Conservation (phyloP, 257 asterid genomes). For the Plantago major region DNA sequence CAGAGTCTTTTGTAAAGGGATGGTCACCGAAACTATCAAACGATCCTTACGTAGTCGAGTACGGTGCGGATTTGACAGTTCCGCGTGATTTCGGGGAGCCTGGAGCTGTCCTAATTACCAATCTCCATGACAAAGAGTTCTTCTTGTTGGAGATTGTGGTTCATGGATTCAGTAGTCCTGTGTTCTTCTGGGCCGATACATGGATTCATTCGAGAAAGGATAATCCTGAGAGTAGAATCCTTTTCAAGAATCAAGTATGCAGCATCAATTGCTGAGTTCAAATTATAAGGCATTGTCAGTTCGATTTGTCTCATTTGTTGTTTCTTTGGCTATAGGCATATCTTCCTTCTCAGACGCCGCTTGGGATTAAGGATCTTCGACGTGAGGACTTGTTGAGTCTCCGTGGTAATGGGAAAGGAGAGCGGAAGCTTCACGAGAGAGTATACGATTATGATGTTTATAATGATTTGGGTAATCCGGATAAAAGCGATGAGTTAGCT, state of each 20-base stretch:
- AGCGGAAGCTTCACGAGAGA: conserved; percentile 72
- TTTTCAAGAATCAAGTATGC: conserved; percentile 72
- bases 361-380: conserved; percentile 77
- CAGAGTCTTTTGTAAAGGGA: conserved; percentile 72
- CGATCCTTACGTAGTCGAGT: conserved; percentile 59
- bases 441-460: conserved; percentile 77
- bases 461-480: conserved; percentile 88
- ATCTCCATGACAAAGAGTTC: conserved; percentile 76
- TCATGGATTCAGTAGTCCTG: conserved; percentile 62
- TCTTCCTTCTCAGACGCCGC: conserved; percentile 81
- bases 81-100: conserved; percentile 77
- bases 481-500: conserved; percentile 48
- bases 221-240: conserved; percentile 65
- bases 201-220: conserved; percentile 85
- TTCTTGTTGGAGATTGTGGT: conserved; percentile 69
- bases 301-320: not conserved
- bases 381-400: conserved; percentile 55
- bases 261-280: too few species aligned
- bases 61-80: conserved; percentile 59
- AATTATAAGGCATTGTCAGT: too few species aligned
- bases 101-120: conserved; percentile 70
- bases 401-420: conserved; percentile 65
- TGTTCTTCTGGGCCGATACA: conserved; percentile 68
- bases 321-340: conserved; percentile 44
- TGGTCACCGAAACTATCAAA: conserved; percentile 59